phyloP scores from a whole-genome alignment of 2,329 filamentous ascomycete genomes.

The Claviceps digitariae region DNA sequence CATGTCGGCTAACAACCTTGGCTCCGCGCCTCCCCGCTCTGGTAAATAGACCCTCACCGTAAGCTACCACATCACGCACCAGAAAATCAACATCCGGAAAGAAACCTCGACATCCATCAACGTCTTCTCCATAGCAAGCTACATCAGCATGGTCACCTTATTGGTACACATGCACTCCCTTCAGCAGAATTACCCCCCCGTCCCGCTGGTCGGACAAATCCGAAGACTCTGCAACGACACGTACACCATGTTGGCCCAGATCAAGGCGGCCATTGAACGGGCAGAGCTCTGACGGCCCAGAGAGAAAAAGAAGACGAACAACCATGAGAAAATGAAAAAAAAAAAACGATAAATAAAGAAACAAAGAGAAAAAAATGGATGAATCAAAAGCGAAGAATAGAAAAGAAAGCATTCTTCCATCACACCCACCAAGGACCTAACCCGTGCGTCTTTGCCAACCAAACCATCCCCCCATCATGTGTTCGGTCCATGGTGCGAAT shows the following conservation, averaged over 20 bases:
- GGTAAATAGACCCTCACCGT: slow-evolving; percentile 49
- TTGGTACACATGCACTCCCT: slow-evolving; percentile 53
- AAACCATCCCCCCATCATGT: too few relatives aligned
- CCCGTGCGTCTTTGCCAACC: too few relatives aligned
- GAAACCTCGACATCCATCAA: slow-evolving; percentile 67
- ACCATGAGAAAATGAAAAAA: not conserved
- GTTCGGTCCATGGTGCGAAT: too few relatives aligned
- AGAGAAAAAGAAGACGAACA: not conserved
- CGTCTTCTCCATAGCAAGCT: slow-evolving; percentile 64
- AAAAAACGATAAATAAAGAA: not conserved
- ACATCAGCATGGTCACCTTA: slow-evolving; percentile 59
- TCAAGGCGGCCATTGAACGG: slow-evolving; percentile 19
- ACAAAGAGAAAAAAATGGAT: not conserved
- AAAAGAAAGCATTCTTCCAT: not conserved
- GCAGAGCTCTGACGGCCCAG: slow-evolving; percentile 13
- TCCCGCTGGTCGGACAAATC: slow-evolving; percentile 38
- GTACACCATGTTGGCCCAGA: slow-evolving; percentile 14
- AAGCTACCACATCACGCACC: slow-evolving; percentile 64
- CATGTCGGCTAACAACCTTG: not conserved
- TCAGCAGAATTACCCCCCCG: slow-evolving; percentile 45
- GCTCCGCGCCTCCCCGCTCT: too few relatives aligned
- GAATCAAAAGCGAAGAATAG: too few relatives aligned
- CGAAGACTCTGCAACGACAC: slow-evolving; percentile 22
- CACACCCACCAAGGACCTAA: too few relatives aligned
- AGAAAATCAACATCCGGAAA: slow-evolving; percentile 66